phyloP scores from a whole-genome alignment of 352 stramenopile species.

The Phytopythium ostracodes region DNA sequence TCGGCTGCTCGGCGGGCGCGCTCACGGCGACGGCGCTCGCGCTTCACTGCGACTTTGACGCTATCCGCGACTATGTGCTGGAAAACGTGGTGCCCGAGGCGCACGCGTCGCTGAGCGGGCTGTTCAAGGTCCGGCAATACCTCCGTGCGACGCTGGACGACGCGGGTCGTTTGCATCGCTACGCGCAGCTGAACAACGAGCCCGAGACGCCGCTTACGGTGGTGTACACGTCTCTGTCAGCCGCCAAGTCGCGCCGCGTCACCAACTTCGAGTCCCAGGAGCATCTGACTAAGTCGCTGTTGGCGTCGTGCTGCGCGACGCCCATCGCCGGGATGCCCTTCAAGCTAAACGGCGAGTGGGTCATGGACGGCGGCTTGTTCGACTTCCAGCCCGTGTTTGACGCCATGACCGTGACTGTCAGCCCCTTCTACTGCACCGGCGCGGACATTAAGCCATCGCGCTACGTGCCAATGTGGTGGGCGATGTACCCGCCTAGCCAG shows the following conservation, averaged over 20 bases:
- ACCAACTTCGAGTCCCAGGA: constrained; percentile 61
- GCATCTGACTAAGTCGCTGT: constrained; percentile 55
- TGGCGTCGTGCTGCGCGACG: constrained; percentile 76
- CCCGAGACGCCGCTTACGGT: constrained; percentile 38
- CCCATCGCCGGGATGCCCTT: constrained; percentile 84
- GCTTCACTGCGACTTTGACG: constrained; percentile 71
- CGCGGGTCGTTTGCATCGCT: constrained; percentile 39
- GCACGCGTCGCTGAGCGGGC: constrained; percentile 40
- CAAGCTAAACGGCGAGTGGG: constrained; percentile 76
- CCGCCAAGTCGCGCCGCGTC: constrained; percentile 59
- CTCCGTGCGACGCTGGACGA: constrained; percentile 41
- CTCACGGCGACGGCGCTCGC: constrained; percentile 68
- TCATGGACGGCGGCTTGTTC: constrained; percentile 83
- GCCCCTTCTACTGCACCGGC: constrained; percentile 84
- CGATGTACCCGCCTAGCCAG: constrained; percentile 54
- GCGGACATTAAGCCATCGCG: constrained; percentile 87
- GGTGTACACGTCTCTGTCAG: constrained; percentile 75
- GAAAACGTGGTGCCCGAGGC: constrained; percentile 45
- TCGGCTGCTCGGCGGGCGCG: constrained; percentile 76
- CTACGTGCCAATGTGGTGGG: constrained; percentile 90
- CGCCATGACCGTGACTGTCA: constrained; percentile 70
- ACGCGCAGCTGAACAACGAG: constrained; percentile 40
- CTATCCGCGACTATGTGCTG: constrained; percentile 63
- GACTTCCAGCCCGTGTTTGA: constrained; percentile 82
- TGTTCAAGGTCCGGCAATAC: constrained; percentile 69